Percentiles rank a stretch among this genome's conserved stretches.
phyloP scores from a whole-genome alignment of 2,329 filamentous ascomycete genomes.

The Fusarium sp. region DNA sequence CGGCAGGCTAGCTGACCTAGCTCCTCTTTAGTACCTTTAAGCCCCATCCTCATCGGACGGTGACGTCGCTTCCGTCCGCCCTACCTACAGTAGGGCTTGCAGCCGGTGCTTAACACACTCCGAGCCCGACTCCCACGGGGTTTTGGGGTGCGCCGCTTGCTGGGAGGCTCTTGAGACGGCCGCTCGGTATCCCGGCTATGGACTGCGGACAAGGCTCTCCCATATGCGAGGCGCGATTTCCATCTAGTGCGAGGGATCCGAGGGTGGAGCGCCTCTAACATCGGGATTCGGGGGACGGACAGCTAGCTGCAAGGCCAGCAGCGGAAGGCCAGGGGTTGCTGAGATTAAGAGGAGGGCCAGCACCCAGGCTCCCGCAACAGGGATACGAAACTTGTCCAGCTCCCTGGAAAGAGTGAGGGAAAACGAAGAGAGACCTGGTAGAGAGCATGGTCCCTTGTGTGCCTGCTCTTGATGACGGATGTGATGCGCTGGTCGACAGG shows the following conservation, averaged over 20 bases:
- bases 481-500: slow-evolving; percentile 16
- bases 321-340: slow-evolving; percentile 29
- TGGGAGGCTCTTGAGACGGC: slow-evolving; percentile 20
- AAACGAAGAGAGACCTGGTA: neutral
- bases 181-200: slow-evolving; percentile 21
- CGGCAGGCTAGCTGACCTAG: slow-evolving; percentile 14
- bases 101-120: slow-evolving; percentile 19
- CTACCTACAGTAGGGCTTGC: slow-evolving; percentile 7
- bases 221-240: slow-evolving; percentile 15
- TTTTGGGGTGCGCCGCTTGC: slow-evolving; percentile 4
- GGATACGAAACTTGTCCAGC: slow-evolving; percentile 38
- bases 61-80: slow-evolving; percentile 29
- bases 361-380: slow-evolving; percentile 31
- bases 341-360: slow-evolving; percentile 39
- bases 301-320: slow-evolving; percentile 19
- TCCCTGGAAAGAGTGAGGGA: slow-evolving; percentile 6
- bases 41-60: slow-evolving; percentile 32
- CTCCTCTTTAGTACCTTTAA: slow-evolving; percentile 15
- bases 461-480: slow-evolving; percentile 6
- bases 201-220: slow-evolving; percentile 17
- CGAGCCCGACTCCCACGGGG: slow-evolving; percentile 29
- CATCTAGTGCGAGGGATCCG: slow-evolving; percentile 27
- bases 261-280: slow-evolving; percentile 24
- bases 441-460: slow-evolving; percentile 6
- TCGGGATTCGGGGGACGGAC: slow-evolving; percentile 1